A percentile compares a stretch with the other conserved stretches of the same genome.
phyloP scores from a whole-genome alignment of 1,284 basidiomycete genomes.

The Wallemia ichthyophaga region DNA sequence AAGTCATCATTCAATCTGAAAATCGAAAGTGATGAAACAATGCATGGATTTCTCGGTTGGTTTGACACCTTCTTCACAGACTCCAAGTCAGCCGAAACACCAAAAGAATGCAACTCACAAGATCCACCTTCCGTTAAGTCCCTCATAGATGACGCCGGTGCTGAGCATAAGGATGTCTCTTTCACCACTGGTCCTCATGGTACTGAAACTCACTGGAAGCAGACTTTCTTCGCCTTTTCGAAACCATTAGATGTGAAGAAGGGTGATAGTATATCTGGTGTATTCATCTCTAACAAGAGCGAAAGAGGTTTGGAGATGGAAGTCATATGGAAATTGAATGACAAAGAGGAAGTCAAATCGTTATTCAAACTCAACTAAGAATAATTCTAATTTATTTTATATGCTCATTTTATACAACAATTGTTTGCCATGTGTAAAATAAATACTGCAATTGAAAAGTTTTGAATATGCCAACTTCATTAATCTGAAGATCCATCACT shows the following conservation, averaged over 20 bases:
- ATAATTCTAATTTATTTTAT: not conserved
- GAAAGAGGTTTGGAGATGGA: not conserved
- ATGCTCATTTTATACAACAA: not conserved
- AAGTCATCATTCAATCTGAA: constrained; percentile 36
- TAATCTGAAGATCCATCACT: not conserved
- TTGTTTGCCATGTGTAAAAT: not conserved
- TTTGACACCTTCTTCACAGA: constrained; percentile 75
- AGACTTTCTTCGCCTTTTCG: constrained; percentile 62
- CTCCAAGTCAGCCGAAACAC: constrained; percentile 5
- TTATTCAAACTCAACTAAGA: not conserved
- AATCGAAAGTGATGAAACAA: constrained; percentile 21
- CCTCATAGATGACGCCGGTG: constrained; percentile 8
- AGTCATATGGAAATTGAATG: not conserved
- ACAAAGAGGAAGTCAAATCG: not conserved
- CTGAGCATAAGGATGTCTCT: constrained; percentile 23
- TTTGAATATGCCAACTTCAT: no score
- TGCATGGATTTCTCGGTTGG: constrained; percentile 63
- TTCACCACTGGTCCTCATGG: constrained; percentile 77
- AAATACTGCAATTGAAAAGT: not conserved
- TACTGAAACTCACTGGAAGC: constrained; percentile 91
- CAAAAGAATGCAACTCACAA: constrained; percentile 4
- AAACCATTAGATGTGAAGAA: constrained; percentile 41
- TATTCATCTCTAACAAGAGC: not conserved
- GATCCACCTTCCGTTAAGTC: constrained; percentile 1
- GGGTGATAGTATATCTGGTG: constrained; percentile 20